phyloP scores from a whole-genome alignment of 768 basidiomycete genomes.

The Xerocomus brunneocitrinus region DNA sequence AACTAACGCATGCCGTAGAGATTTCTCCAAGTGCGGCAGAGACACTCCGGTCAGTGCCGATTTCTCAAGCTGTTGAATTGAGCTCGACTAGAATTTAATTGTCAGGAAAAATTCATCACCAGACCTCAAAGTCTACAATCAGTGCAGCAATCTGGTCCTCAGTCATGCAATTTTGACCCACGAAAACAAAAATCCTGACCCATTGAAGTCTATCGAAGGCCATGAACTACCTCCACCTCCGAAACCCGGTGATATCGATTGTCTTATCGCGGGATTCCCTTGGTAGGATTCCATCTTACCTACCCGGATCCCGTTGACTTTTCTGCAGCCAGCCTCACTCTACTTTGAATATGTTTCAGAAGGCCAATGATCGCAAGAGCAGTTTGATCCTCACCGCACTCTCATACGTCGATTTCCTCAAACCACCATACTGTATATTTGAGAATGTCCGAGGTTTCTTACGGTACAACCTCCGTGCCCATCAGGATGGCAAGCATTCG shows the following conservation, averaged over 20 bases:
- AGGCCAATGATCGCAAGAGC: constrained; percentile 62
- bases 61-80: background rate
- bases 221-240: constrained; percentile 43
- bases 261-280: constrained; percentile 69
- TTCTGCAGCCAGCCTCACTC: constrained; percentile 71
- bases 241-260: constrained; percentile 50
- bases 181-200: constrained; percentile 37
- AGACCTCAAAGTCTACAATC: constrained; percentile 55
- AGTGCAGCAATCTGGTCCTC: constrained; percentile 64
- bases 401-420: constrained; percentile 40
- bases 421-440: constrained; percentile 42
- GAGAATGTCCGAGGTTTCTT: constrained; percentile 49
- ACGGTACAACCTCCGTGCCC: constrained; percentile 35
- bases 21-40: constrained; percentile 70
- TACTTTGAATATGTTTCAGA: constrained; percentile 63
- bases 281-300: constrained; percentile 42
- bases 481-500: constrained; percentile 37
- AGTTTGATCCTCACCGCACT: constrained; percentile 60
- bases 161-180: constrained; percentile 51
- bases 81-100: constrained; percentile 4
- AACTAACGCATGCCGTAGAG: constrained; percentile 64
- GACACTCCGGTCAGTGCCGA: constrained; percentile 50
- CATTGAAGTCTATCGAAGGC: constrained; percentile 37
- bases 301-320: constrained; percentile 1
- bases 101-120: constrained; percentile 48